Base-by-base conservation (phyloP, 2,329 filamentous ascomycete species). In the Verticillium tricorpus region DNA sequence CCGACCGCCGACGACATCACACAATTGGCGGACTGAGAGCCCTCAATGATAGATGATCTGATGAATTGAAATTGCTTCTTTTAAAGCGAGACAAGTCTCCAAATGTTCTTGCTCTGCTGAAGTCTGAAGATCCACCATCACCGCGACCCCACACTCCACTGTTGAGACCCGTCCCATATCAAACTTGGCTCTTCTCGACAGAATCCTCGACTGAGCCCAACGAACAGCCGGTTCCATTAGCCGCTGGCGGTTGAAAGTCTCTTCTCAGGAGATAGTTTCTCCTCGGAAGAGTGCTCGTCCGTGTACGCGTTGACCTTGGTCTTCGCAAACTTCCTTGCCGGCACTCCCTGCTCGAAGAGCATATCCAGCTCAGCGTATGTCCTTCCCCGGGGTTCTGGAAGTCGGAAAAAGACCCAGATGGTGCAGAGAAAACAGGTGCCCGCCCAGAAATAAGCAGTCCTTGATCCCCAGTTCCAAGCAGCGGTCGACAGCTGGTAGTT, bases 371-470 rank as follows among this genome's bases (percentile, higher is more conserved):
- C 77, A 2, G 77, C 78, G 63, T 79, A 80, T 3, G 58, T 59
- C 7, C 78, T 71, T 5, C 76, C 82, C 59, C 79, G 82, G 0
- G 84, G 83, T 67, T 87, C 85, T 2, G 83, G 82, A 2, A 85
- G 71, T 57, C 80, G 78, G 67, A 78, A 79, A 65, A 74, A 83
- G 0, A 82, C 80, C 77, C 84, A 86, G 0, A 78, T 62, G 0
- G 79, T 71, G 22, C 79, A 81, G 2, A 80, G 32, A 5, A 84
- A 69, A 66, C 82, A 82, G 17, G 80, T 78, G 0, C 77, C 78
- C 0, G 75, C 78, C 78, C 78, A 81, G 67, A 81, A 79, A 60
- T 75, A 80, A 0, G 75, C 83, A 52, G 70, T 78, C 68, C 70
- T 77, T 59, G 81, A 82, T 65, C 71, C 80, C 79, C 78, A 80